Percentiles rank a stretch among this genome's conserved stretches.
Conservation (phyloP, 768 basidiomycete genomes). For the Megacollybia marginata region DNA sequence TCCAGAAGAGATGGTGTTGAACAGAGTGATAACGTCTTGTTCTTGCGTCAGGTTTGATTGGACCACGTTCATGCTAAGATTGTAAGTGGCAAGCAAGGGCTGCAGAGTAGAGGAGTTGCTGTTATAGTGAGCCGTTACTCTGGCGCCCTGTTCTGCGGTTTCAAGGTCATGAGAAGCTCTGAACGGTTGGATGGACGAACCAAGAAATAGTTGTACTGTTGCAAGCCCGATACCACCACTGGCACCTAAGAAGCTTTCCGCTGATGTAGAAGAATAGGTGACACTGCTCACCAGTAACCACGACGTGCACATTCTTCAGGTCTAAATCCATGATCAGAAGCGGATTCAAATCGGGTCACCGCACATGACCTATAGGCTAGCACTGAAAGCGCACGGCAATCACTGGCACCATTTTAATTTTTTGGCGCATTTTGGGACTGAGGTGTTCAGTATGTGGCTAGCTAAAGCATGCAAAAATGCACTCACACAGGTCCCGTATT, state of each 20-base stretch:
- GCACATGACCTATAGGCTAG: too few relatives aligned
- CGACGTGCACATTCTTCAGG: constrained; percentile 53
- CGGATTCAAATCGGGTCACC: too few relatives aligned
- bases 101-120: constrained; percentile 38
- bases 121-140: too few relatives aligned
- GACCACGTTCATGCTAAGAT: constrained; percentile 26
- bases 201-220: too few relatives aligned
- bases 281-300: constrained; percentile 50
- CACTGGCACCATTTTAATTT: too few relatives aligned
- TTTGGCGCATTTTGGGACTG: too few relatives aligned
- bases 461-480: too few relatives aligned
- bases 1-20: constrained; percentile 29
- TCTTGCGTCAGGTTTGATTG: constrained; percentile 60
- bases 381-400: too few relatives aligned
- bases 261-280: neutral
- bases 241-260: constrained; percentile 39
- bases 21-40: constrained; percentile 41
- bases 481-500: too few relatives aligned
- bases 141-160: too few relatives aligned
- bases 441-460: too few relatives aligned
- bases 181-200: constrained; percentile 61
- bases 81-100: constrained; percentile 21
- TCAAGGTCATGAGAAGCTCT: constrained; percentile 48
- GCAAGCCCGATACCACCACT: too few relatives aligned
- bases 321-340: constrained; percentile 50